Evolutionary conservation across 441 rosid genomes (phyloP), one percentile per base, ranked within the genome.

Genomic region (Melastoma candidum): DNA sequence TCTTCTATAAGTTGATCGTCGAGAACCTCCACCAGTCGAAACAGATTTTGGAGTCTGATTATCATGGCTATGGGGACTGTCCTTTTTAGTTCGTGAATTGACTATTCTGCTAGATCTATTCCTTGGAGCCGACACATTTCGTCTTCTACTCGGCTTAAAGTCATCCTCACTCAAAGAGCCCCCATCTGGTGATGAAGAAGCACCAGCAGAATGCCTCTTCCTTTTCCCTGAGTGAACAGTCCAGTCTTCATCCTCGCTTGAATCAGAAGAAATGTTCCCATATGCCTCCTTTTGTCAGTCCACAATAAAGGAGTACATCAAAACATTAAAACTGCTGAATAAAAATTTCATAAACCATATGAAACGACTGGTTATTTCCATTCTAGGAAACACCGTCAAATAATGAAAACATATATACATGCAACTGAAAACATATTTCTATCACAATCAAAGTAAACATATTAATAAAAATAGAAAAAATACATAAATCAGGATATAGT

Each of bases 161-260:
- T 57, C 67, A 58, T 47, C 55, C 14, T 56, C 66, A 54, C 61
- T 65, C 32, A 51, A 36, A 60, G 48, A 57, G 54, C 49, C 61
- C 65, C 75, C 85, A 60, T 79, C 71, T 43, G 46, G 63, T 26
- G 78, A 58, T 0, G 47, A 54, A 49, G 59, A 61, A 46, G 41
- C 70, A 58, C 69, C 59, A 53, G 26, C 51, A 11, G 63, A 54
- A 49, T 58, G 54, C 53, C 63, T 71, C 69, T 61, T 70, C 70
- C 49, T 70, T 71, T 61, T 68, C 62, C 60, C 68, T 63, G 77
- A 65, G 8, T 58, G 54, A 63, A 57, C 64, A 11, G 53, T 58
- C 76, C 80, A 86, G 57, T 80, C 85, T 58, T 85, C 90, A 75
- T 84, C 95, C 51, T 81, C 87, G 69, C 87, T 78, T 11, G 96